Evolutionary conservation across 805 yeast genomes (phyloP).

Genomic region (Yarrowia sp.): DNA sequence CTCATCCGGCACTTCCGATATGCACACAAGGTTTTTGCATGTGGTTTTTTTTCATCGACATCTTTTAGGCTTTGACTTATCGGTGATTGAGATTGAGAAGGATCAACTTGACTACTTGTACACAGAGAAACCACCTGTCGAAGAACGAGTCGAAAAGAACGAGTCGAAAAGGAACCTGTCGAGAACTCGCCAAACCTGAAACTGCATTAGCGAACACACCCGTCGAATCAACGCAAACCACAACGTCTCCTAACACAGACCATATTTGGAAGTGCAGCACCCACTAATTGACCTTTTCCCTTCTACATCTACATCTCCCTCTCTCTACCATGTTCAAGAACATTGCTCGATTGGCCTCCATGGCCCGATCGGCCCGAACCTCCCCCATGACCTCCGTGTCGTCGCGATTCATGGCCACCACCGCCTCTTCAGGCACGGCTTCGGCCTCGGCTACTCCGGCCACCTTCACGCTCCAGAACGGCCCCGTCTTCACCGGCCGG

Average conservation of each 20-base stretch:
- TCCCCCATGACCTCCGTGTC: neutral
- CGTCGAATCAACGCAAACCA: neutral
- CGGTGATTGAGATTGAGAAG: neutral
- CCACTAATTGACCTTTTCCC: constrained; percentile 18
- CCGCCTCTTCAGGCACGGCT: constrained; percentile 14
- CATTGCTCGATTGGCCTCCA: constrained; percentile 37
- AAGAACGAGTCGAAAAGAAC: too few species aligned
- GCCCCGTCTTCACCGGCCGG: constrained; percentile 90
- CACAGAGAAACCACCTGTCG: too few species aligned
- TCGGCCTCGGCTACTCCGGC: constrained; percentile 62
- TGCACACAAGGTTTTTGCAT: neutral
- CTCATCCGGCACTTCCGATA: too few species aligned
- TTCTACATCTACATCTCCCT: neutral
- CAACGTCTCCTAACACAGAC: constrained; percentile 22
- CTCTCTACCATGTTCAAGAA: constrained; percentile 23
- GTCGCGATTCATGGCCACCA: constrained; percentile 27
- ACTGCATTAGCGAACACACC: neutral
- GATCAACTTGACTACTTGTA: too few species aligned
- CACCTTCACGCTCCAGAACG: constrained; percentile 87
- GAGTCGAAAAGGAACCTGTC: too few species aligned
- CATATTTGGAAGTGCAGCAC: constrained; percentile 40
- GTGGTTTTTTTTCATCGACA: constrained; percentile 10
- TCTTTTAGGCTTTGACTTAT: constrained; percentile 4
- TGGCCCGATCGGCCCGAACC: constrained; percentile 38
- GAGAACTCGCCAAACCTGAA: too few species aligned